Conservation (phyloP, 169 alveolate genomes). For the Plasmodium inui region DNA sequence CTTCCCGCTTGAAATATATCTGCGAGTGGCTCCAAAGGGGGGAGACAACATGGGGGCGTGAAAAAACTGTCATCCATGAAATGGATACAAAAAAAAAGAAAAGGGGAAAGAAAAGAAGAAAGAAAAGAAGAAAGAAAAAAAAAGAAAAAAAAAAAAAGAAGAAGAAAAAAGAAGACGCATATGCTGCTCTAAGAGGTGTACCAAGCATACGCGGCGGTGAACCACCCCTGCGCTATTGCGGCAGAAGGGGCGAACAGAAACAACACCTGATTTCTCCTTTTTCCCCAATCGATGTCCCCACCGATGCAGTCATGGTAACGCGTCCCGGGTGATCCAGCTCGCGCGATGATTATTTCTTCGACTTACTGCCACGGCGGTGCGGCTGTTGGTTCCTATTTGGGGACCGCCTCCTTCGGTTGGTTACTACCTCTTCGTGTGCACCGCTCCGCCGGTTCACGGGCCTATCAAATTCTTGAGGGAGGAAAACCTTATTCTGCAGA, state of each 20-base stretch:
- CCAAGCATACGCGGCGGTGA: neutral
- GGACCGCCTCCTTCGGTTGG: neutral
- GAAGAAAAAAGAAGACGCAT: neutral
- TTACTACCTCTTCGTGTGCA: neutral
- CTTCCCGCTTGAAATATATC: neutral
- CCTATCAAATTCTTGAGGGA: slow-evolving; percentile 52
- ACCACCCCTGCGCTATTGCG: neutral
- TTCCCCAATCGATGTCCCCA: neutral
- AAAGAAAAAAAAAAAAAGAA: neutral
- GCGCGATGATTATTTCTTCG: neutral
- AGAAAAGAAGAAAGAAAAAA: neutral
- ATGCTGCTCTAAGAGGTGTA: neutral
- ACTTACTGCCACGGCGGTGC: neutral
- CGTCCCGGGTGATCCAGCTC: neutral
- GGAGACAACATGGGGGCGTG: neutral
- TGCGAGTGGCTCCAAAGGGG: neutral
- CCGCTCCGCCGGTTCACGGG: slow-evolving; percentile 8
- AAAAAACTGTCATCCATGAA: neutral
- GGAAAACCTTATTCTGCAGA: slow-evolving; percentile 66
- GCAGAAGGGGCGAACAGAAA: neutral
- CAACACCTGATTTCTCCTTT: neutral
- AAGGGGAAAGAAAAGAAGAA: neutral
- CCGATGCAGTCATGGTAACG: neutral
- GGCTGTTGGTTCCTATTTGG: neutral
- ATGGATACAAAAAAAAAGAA: neutral